phyloP scores from a whole-genome alignment of 164 flowering plant genomes.

The Tinospora cordifolia region DNA sequence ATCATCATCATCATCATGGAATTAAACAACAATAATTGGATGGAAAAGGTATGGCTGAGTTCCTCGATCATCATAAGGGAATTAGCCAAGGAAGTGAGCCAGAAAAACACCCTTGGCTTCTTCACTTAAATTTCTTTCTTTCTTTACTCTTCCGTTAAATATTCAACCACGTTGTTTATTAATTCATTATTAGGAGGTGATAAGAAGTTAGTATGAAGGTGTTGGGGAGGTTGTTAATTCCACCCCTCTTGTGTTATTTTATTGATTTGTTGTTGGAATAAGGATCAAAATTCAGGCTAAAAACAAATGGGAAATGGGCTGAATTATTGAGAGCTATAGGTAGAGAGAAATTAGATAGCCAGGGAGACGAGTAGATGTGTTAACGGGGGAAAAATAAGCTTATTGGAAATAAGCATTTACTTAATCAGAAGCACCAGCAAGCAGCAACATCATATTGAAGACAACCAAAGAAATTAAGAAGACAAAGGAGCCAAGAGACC shows the following conservation, averaged over 20 bases:
- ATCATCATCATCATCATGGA: not conserved
- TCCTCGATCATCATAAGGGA: not conserved
- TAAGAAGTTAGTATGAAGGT: not conserved
- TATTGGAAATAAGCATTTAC: not conserved
- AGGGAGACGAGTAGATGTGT: not conserved
- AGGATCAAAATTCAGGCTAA: constrained; percentile 19
- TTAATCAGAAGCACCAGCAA: no score
- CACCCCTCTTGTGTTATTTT: constrained; percentile 21
- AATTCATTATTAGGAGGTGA: constrained; percentile 13
- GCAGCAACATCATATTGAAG: constrained; percentile 5
- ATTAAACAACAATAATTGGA: no score
- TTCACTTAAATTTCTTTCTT: not conserved
- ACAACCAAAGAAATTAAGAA: not conserved
- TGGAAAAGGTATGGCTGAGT: not conserved
- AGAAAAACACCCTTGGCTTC: not conserved
- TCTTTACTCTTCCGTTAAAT: not conserved
- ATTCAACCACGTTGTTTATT: constrained; percentile 6
- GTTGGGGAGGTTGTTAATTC: constrained; percentile 7
- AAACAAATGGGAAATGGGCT: constrained; percentile 11
- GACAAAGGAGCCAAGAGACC: no score
- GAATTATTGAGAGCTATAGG: constrained; percentile 12
- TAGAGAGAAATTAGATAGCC: constrained; percentile 5
- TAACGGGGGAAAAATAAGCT: not conserved
- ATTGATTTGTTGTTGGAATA: constrained; percentile 40
- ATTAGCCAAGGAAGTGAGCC: not conserved